A percentile compares a stretch with the other conserved stretches of the same genome.
phyloP scores from a whole-genome alignment of 345 rosid genomes.

The Noccaea caerulescens region DNA sequence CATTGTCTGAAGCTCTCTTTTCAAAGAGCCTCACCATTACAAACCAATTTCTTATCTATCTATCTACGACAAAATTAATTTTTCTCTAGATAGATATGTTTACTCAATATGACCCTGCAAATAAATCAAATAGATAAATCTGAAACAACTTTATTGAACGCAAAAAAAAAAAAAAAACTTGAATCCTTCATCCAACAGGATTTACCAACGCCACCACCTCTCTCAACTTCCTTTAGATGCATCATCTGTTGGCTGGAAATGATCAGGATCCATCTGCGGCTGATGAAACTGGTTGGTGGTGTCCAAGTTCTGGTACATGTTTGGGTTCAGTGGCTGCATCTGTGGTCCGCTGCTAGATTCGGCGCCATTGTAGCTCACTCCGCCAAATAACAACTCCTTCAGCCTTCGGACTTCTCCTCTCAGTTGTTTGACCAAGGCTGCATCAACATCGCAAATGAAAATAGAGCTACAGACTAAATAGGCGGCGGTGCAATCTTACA shows the following conservation, averaged over 20 bases:
- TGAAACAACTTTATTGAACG: neutral
- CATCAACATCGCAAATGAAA: constrained; percentile 5
- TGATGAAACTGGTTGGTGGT: neutral
- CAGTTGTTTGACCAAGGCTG: constrained; percentile 69
- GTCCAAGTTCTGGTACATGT: constrained; percentile 4
- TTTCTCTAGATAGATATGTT: constrained; percentile 6
- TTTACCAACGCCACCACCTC: neutral
- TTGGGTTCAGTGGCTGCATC: neutral
- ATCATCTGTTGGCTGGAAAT: neutral
- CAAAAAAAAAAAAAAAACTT: neutral
- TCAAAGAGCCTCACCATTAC: neutral
- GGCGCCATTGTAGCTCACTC: constrained; percentile 25
- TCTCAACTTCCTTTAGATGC: constrained; percentile 7
- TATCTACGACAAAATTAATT: neutral
- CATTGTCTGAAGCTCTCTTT: neutral
- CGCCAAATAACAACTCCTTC: constrained; percentile 52
- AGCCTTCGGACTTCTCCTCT: constrained; percentile 64
- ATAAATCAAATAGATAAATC: neutral
- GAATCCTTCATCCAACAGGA: neutral
- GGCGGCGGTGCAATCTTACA: too few relatives aligned
- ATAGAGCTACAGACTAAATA: too few relatives aligned
- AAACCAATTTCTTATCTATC: neutral
- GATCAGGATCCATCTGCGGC: neutral
- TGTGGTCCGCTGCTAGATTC: neutral
- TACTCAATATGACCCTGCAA: constrained; percentile 8